Evolutionary conservation across 2,329 filamentous ascomycete species (phyloP), one percentile per base, ranked within the genome.

Genomic region (Exutisphaerella laricina): DNA sequence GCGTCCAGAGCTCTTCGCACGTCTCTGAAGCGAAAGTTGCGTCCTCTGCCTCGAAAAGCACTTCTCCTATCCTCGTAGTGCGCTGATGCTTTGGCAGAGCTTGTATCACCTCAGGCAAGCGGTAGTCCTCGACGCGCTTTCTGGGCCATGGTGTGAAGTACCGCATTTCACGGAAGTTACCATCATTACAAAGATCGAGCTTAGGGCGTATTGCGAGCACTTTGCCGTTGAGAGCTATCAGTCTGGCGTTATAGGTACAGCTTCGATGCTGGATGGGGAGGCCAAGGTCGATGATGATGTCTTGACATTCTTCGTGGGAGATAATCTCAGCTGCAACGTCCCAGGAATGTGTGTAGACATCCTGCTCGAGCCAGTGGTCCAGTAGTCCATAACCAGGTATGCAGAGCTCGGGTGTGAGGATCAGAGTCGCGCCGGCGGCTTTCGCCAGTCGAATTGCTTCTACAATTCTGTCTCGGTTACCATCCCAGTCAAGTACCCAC

Each of bases 151-250:
- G 74, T 1, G 74, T 79, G 57, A 85, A 85, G 61, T 79, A 64
- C 23, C 63, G 51, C 62, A 66, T 65, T 51, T 72, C 70, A 4
- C 69, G 61, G 40, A 66, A 71, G 54, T 71, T 84, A 2, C 83
- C 84, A 61, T 86, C 81, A 47, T 84, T 82, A 35, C 82, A 82
- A 4, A 88, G 72, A 55, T 72, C 80, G 50, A 85, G 70, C 64
- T 88, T 88, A 0, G 84, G 84, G 8, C 84, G 71, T 44, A 92
- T 82, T 45, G 83, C 70, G 13, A 88, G 65, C 14, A 89, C 80
- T 64, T 81, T 79, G 38, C 78, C 74, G 53, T 88, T 76, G 38
- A 79, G 70, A 47, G 71, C 70, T 48, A 85, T 74, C n/a, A 83
- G 70, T 17, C 84, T 70, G 53, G 77, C 79, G 60, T 85, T 86